Conservation (phyloP, 2,329 filamentous ascomycete species). For the Alternaria sp. region DNA sequence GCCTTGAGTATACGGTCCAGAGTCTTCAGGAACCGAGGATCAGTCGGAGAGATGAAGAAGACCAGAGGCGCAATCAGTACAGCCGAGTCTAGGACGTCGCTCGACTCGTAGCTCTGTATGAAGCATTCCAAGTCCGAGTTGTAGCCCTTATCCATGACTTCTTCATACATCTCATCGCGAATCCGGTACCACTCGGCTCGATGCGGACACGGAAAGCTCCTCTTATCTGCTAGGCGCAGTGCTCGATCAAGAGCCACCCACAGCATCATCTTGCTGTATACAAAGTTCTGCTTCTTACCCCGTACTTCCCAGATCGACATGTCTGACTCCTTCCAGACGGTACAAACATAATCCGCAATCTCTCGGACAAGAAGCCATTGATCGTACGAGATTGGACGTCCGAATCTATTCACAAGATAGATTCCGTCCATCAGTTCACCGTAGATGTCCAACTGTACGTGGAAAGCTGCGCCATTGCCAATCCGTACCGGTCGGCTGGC, state of each 20-base stretch:
- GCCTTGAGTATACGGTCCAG: conserved; percentile 75
- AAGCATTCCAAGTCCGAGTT: conserved; percentile 75
- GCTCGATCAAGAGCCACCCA: conserved; percentile 84
- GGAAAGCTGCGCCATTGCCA: conserved; percentile 79
- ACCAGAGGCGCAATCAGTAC: conserved; percentile 80
- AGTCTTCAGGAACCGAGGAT: conserved; percentile 77
- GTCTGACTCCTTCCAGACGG: conserved; percentile 70
- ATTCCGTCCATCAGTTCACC: conserved; percentile 81
- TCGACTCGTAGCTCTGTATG: conserved; percentile 78
- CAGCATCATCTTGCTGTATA: conserved; percentile 84
- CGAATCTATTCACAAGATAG: conserved; percentile 82
- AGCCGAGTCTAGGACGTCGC: conserved; percentile 75
- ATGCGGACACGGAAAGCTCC: conserved; percentile 78
- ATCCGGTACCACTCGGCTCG: conserved; percentile 71
- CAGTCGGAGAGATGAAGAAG: conserved; percentile 81
- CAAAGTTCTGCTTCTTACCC: conserved; percentile 78
- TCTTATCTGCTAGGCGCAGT: conserved; percentile 76
- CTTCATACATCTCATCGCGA: conserved; percentile 75
- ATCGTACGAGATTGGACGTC: conserved; percentile 77
- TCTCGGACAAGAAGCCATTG: conserved; percentile 76
- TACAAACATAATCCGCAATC: conserved; percentile 75
- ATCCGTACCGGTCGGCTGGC: conserved; percentile 77
- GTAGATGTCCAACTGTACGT: conserved; percentile 82
- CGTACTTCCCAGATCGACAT: conserved; percentile 89
- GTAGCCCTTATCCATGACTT: conserved; percentile 82